phyloP scores from a whole-genome alignment of 176 grass and related monocot species.

The Musa acuminata region DNA sequence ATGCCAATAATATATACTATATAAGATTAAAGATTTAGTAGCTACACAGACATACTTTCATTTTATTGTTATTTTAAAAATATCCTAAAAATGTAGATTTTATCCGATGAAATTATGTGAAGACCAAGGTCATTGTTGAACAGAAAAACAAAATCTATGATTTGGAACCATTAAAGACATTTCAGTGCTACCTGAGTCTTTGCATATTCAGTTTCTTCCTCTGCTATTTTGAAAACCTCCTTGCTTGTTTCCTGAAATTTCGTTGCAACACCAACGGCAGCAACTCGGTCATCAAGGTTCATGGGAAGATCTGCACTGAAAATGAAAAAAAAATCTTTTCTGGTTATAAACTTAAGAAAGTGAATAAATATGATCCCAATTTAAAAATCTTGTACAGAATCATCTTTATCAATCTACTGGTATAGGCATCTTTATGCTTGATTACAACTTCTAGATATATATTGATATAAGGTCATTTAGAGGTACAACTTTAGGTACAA shows the following conservation, averaged over 20 bases:
- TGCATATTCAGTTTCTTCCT: constrained; percentile 84
- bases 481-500: too few species aligned
- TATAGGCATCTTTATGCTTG: neutral
- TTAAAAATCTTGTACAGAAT: neutral
- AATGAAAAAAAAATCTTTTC: neutral
- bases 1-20: too few species aligned
- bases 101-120: too few species aligned
- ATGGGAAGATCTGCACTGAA: constrained; percentile 86
- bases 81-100: too few species aligned
- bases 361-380: neutral
- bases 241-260: constrained; percentile 87
- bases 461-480: too few species aligned
- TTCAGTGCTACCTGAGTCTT: constrained; percentile 77
- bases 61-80: too few species aligned
- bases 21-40: too few species aligned
- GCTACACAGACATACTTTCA: too few species aligned
- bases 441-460: neutral
- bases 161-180: constrained; percentile 12
- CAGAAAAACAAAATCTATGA: too few species aligned
- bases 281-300: constrained; percentile 87
- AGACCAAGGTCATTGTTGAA: too few species aligned
- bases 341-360: neutral
- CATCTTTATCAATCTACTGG: neutral
- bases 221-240: constrained; percentile 81
- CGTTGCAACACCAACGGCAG: constrained; percentile 83